Conservation (phyloP, 2,329 filamentous ascomycete species). For the Graphium sp. region DNA sequence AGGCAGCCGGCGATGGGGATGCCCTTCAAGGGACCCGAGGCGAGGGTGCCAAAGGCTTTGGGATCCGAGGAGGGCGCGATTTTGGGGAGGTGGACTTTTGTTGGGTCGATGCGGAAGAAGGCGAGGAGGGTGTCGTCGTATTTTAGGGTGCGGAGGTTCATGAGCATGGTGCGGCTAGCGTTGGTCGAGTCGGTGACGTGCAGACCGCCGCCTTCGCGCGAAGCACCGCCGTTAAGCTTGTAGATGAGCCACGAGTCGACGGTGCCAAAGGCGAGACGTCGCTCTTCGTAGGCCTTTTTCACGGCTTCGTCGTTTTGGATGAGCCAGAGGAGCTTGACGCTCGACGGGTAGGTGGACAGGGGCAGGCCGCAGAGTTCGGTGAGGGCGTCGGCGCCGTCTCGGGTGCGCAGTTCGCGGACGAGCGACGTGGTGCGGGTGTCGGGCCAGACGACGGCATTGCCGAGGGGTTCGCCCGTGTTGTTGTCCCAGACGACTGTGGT, state of each 20-base stretch:
- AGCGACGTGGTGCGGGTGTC: slow-evolving; percentile 62
- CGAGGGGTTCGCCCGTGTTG: slow-evolving; percentile 60
- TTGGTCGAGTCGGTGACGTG: slow-evolving; percentile 80
- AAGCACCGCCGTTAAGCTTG: slow-evolving; percentile 58
- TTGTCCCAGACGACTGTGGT: slow-evolving; percentile 77
- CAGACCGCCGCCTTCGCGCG: slow-evolving; percentile 35
- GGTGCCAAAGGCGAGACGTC: slow-evolving; percentile 67
- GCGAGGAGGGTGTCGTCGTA: slow-evolving; percentile 64
- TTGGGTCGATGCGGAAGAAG: slow-evolving; percentile 58
- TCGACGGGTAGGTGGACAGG: slow-evolving; percentile 76
- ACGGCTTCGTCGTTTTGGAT: slow-evolving; percentile 54
- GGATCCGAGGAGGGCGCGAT: slow-evolving; percentile 69
- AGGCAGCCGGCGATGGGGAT: slow-evolving; percentile 67
- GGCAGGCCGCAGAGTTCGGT: slow-evolving; percentile 62
- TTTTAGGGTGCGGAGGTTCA: slow-evolving; percentile 66
- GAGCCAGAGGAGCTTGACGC: slow-evolving; percentile 74
- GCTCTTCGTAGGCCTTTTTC: slow-evolving; percentile 57
- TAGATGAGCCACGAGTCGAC: slow-evolving; percentile 82
- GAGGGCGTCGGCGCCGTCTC: slow-evolving; percentile 51
- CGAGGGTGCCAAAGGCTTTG: slow-evolving; percentile 53
- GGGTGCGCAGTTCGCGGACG: slow-evolving; percentile 59
- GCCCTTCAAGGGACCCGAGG: slow-evolving; percentile 48
- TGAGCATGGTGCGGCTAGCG: slow-evolving; percentile 85
- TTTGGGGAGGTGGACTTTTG: slow-evolving; percentile 60
- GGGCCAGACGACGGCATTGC: slow-evolving; percentile 82